A percentile compares a stretch with the other conserved stretches of the same genome.
These are phyloP conservation scores for Haplosporangium sp. DNA, from an alignment of 371 early-diverging fungal species.

Conservation along the genomic window DNA sequence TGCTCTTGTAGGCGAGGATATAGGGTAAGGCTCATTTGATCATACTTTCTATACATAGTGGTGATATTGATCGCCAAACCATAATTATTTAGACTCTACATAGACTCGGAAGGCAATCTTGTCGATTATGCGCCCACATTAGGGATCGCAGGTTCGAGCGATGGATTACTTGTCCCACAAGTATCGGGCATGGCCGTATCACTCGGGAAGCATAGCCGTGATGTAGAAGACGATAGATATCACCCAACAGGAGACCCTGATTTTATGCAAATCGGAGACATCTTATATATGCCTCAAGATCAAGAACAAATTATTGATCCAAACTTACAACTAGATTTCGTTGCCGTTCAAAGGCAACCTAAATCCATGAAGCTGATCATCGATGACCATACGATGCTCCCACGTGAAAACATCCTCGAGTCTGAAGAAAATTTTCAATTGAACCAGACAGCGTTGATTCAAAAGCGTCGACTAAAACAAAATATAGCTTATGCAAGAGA, in stretches of 20 bases:
- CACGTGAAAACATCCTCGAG: slow-evolving; percentile 15
- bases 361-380: slow-evolving; percentile 2
- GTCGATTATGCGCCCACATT: slow-evolving; percentile 24
- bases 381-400: slow-evolving; percentile 28
- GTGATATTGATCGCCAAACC: not conserved
- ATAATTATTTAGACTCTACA: slow-evolving; percentile 17
- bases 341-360: not conserved
- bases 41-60: not conserved
- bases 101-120: slow-evolving; percentile 48
- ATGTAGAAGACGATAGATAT: not conserved
- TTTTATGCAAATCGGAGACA: not conserved
- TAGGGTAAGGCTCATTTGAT: slow-evolving; percentile 18
- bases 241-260: not conserved
- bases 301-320: not conserved
- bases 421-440: slow-evolving; percentile 8
- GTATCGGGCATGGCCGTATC: not conserved
- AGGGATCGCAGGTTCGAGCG: slow-evolving; percentile 6
- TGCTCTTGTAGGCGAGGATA: slow-evolving; percentile 24
- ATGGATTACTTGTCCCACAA: not conserved
- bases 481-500: not conserved
- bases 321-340: not conserved
- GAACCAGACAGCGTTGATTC: slow-evolving; percentile 16
- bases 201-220: slow-evolving; percentile 5
- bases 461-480: slow-evolving; percentile 13
- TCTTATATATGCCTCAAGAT: not conserved